Evolutionary conservation across 73 alveolate genomes (phyloP).

Genomic region (Symbiodinium pilosum): DNA sequence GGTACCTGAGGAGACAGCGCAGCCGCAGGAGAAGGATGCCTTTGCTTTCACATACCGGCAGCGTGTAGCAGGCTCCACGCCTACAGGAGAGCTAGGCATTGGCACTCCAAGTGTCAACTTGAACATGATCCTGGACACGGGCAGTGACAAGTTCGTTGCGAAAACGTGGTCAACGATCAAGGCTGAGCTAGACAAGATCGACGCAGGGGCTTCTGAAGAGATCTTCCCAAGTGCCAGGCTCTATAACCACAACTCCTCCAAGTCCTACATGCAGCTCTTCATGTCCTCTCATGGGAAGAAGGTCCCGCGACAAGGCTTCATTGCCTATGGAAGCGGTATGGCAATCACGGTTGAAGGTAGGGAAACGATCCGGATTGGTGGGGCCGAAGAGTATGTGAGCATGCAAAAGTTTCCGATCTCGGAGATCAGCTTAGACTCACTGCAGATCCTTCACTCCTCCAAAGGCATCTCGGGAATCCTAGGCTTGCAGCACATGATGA

Average conservation of each 20-base stretch:
- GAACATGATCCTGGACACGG: conserved; percentile 86
- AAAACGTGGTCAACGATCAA: conserved; percentile 89
- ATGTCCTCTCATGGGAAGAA: conserved; percentile 62
- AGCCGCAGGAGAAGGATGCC: not conserved
- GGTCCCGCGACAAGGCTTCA: conserved; percentile 79
- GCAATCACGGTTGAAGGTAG: conserved; percentile 88
- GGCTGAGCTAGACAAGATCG: conserved; percentile 91
- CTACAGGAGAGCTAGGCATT: conserved; percentile 50
- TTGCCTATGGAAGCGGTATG: conserved; percentile 92
- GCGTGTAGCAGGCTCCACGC: conserved; percentile 71
- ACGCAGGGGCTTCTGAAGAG: conserved; percentile 83
- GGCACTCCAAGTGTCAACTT: conserved; percentile 47
- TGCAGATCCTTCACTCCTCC: conserved; percentile 62
- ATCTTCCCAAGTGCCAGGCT: conserved; percentile 83
- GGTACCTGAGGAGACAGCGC: not conserved
- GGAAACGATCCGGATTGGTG: conserved; percentile 78
- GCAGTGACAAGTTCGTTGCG: conserved; percentile 85
- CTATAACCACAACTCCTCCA: conserved; percentile 82
- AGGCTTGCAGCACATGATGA: conserved; percentile 90
- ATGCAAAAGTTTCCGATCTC: conserved; percentile 93
- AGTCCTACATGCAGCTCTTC: conserved; percentile 84
- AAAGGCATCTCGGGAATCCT: conserved; percentile 87
- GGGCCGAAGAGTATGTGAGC: conserved; percentile 36
- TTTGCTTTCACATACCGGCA: conserved; percentile 56
- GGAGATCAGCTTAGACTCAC: conserved; percentile 59